A percentile compares a stretch with the other conserved stretches of the same genome.
Evolutionary conservation across 129 eudicot genomes (phyloP).

Genomic region (Flaveria sonorensis): DNA sequence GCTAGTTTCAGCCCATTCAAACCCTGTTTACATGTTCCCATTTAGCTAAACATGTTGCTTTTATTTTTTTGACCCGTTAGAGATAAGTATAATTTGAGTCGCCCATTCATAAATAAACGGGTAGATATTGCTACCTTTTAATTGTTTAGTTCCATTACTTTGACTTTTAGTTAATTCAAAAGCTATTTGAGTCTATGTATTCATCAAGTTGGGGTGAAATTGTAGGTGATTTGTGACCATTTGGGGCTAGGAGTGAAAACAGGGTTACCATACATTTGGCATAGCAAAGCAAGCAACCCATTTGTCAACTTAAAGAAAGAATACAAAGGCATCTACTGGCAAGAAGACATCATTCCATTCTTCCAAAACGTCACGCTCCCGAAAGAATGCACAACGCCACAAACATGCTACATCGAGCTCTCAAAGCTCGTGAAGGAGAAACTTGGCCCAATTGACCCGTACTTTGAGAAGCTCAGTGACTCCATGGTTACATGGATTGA

Average conservation of each 20-base stretch:
- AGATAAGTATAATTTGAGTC: neutral
- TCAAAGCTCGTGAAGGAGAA: conserved; percentile 72
- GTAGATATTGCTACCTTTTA: neutral
- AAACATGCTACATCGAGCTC: conserved; percentile 67
- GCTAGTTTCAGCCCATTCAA: no score
- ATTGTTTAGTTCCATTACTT: neutral
- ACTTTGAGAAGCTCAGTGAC: conserved; percentile 65
- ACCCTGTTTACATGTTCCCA: neutral
- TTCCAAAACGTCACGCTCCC: conserved; percentile 34
- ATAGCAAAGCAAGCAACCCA: conserved; percentile 48
- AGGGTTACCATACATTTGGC: conserved; percentile 46
- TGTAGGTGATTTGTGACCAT: conserved; percentile 48
- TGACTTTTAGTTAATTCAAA: neutral
- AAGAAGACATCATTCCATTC: conserved; percentile 45
- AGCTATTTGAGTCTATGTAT: neutral
- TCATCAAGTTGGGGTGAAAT: conserved; percentile 9
- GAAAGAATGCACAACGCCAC: conserved; percentile 62
- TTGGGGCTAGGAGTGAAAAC: conserved; percentile 46
- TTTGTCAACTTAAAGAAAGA: conserved; percentile 44
- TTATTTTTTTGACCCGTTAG: neutral
- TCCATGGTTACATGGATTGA: conserved; percentile 81
- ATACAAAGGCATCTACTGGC: conserved; percentile 46
- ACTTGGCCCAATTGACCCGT: conserved; percentile 60
- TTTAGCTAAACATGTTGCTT: neutral
- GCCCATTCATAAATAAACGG: neutral